Percentiles rank a stretch among this genome's conserved stretches.
Evolutionary conservation across 768 basidiomycete species (phyloP).

Genomic region (Russula griseocarnosa): DNA sequence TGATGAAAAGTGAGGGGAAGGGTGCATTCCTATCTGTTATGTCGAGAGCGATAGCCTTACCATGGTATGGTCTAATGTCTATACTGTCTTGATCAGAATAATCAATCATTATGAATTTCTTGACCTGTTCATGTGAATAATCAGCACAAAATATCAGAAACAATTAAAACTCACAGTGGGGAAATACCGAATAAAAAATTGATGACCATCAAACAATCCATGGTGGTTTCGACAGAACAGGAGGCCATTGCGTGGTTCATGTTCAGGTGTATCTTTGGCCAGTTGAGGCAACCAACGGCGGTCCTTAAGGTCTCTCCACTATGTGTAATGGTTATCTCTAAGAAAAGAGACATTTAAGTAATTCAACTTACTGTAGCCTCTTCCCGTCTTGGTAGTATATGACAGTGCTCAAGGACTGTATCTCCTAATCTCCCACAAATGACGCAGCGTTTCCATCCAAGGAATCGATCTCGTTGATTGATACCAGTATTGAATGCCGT

Average conservation of each 20-base stretch:
- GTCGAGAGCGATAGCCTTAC: conserved; percentile 38
- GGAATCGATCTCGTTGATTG: background rate
- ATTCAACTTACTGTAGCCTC: background rate
- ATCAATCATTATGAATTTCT: conserved; percentile 36
- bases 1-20: conserved; percentile 36
- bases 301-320: background rate
- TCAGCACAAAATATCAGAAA: background rate
- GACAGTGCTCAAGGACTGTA: background rate
- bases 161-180: conserved; percentile 29
- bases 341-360: background rate
- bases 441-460: background rate
- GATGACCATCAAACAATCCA: conserved; percentile 25
- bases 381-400: background rate
- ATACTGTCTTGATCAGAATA: conserved; percentile 23
- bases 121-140: conserved; percentile 14
- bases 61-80: conserved; percentile 31
- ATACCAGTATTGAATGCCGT: background rate
- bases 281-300: background rate
- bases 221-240: conserved; percentile 21
- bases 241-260: conserved; percentile 9
- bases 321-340: background rate
- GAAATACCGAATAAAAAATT: conserved; percentile 33
- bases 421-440: background rate
- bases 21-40: conserved; percentile 33
- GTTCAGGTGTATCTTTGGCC: background rate